Base-by-base conservation (phyloP, 2,329 filamentous ascomycete genomes). In the Diaporthe vaccinii region DNA sequence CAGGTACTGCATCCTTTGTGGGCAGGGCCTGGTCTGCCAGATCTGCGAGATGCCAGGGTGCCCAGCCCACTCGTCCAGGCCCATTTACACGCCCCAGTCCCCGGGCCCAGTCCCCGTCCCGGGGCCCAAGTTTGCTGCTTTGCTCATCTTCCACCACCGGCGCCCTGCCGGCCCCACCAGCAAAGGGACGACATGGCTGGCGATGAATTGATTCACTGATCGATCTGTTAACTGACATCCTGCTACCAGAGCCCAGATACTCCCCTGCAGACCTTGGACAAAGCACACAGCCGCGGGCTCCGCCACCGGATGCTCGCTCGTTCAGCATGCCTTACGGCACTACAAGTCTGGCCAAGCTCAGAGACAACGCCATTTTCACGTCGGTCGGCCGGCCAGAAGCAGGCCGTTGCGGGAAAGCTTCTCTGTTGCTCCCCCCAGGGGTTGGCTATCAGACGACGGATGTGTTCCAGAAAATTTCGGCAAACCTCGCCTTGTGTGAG, bases 401-500 rank as follows among this genome's bases (percentile, higher is more conserved):
- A 49, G 12, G 28, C 62, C 31, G 46, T 34, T 22, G 20, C 31
- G 44, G 62, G 44, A 68, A 39, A 39, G 31, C 46, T 28, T 68
- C 65, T 53, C 39, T 65, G n/a, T 17, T 39, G 28, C 44, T 49
- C 15, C 20, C 22, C n/a, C 65, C 46, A 68, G 65, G 65, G 65
- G 65, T 9, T 68, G 65, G 41, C 65, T 28, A 68, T 68, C 65
- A 68, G 65, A 68, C 65, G 65, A 68, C 65, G 65, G 65, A 68
- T 68, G 65, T 68, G 65, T 68, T 68, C 65, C 65, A 68, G 65
- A 68, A 34, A 14, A 53, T 9, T 53, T 53, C 65, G 46, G 31
- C 65, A 68, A 68, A 39, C 28, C 15, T 68, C 46, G 46, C 53
- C 65, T 68, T 28, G 65, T 68, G 58, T 41, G 46, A 68, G 46